These are phyloP conservation scores for Cruciata laevipes DNA, from an alignment of 257 asterid genomes.

Conservation along the genomic window DNA sequence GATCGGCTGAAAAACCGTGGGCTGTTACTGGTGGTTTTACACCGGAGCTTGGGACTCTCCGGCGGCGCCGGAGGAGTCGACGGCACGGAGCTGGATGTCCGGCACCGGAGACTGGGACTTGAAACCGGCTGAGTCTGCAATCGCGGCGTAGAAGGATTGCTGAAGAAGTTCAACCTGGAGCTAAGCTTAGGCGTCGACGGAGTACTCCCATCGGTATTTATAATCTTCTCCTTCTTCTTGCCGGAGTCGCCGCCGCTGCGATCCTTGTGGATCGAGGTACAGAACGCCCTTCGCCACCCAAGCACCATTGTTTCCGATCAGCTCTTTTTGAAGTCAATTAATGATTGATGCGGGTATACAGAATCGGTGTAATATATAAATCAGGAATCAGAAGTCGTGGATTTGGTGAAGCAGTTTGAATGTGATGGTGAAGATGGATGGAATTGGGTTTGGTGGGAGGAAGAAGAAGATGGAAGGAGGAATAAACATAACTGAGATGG, in stretches of 20 bases:
- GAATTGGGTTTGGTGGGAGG: conserved; percentile 9
- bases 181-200: conserved; percentile 37
- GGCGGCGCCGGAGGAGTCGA: conserved; percentile 7
- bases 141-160: conserved; percentile 89
- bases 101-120: conserved; percentile 46
- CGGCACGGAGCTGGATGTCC: conserved; percentile 24
- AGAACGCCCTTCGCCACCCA: conserved; percentile 93
- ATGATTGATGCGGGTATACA: neutral
- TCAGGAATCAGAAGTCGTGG: neutral
- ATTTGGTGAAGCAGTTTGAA: conserved; percentile 7
- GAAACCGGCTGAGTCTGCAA: conserved; percentile 43
- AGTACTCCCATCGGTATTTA: conserved; percentile 14
- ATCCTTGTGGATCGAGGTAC: conserved; percentile 81
- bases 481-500: neutral
- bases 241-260: conserved; percentile 28
- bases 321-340: too few species aligned
- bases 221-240: conserved; percentile 13
- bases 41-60: conserved; percentile 51
- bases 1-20: conserved; percentile 49
- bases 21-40: conserved; percentile 52
- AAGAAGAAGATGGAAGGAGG: conserved; percentile 4
- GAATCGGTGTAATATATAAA: neutral
- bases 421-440: neutral
- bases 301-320: conserved; percentile 46
- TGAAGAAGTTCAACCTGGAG: conserved; percentile 56